phyloP scores from a whole-genome alignment of 257 asterid genomes.

The Verbascum thapsus region DNA sequence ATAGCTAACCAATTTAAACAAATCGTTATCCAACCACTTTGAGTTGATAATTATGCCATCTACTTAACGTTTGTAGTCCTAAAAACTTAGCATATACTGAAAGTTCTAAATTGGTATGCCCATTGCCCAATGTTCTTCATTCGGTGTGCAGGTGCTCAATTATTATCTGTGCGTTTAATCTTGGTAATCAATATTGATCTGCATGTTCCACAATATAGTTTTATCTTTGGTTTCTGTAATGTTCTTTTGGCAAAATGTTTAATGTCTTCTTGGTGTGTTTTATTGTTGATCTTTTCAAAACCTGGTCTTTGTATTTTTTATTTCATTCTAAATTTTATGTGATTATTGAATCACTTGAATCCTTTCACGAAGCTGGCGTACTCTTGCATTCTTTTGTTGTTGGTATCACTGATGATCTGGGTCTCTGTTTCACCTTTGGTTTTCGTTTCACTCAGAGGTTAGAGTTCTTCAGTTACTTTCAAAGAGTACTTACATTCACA shows the following conservation, averaged over 20 bases:
- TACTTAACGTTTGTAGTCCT: no score
- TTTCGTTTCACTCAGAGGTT: background rate
- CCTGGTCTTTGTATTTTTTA: background rate
- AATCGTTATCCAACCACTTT: no score
- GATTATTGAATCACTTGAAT: slow-evolving; percentile 4
- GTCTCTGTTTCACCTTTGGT: slow-evolving; percentile 4
- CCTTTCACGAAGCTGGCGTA: slow-evolving; percentile 1
- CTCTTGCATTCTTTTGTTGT: background rate
- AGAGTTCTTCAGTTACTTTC: slow-evolving; percentile 11
- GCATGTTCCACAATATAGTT: slow-evolving; percentile 1
- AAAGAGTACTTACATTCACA: slow-evolving; percentile 18
- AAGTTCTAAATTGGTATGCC: no score
- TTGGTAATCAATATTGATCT: background rate
- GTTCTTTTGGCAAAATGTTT: background rate
- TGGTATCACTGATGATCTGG: background rate
- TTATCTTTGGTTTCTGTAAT: background rate
- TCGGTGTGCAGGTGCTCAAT: no score
- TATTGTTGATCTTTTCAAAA: background rate
- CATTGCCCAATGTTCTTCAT: no score
- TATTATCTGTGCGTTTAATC: no score
- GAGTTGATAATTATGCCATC: no score
- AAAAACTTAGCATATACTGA: no score
- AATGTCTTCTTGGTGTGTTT: slow-evolving; percentile 7
- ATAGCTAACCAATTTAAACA: no score
- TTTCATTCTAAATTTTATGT: background rate